A percentile compares a stretch with the other conserved stretches of the same genome.
These are phyloP conservation scores for Podochytrium sp. DNA, from an alignment of 192 early-diverging fungal genomes.

Conservation along the genomic window DNA sequence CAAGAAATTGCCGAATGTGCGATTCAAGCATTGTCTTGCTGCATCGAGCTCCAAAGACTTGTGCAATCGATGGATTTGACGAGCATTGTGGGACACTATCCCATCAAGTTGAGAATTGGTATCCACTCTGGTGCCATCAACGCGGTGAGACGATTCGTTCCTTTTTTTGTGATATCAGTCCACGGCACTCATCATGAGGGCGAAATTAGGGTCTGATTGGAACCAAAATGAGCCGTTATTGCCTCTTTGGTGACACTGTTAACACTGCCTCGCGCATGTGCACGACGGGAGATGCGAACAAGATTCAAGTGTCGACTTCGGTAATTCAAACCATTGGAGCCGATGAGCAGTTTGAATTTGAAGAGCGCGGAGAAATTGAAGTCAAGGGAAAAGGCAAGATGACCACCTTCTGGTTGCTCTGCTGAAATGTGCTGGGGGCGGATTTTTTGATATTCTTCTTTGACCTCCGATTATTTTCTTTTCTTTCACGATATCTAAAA, in stretches of 20 bases:
- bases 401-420: conserved; percentile 42
- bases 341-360: conserved; percentile 31
- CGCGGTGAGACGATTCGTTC: neutral
- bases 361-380: conserved; percentile 40
- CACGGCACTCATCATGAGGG: conserved; percentile 2
- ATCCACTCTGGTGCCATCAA: conserved; percentile 42
- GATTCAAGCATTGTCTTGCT: conserved; percentile 17
- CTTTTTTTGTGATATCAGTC: neutral
- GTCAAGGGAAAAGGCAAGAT: conserved; percentile 48
- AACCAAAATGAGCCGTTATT: conserved; percentile 51
- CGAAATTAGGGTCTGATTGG: conserved; percentile 45
- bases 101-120: conserved; percentile 39
- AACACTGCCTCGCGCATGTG: conserved; percentile 50
- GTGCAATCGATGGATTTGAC: conserved; percentile 20
- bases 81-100: conserved; percentile 18
- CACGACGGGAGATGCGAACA: conserved; percentile 27
- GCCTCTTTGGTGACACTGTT: conserved; percentile 48
- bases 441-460: neutral
- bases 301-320: conserved; percentile 36
- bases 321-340: conserved; percentile 24
- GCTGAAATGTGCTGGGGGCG: neutral
- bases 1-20: conserved; percentile 21
- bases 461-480: neutral
- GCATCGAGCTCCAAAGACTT: conserved; percentile 10
- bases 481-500: neutral